Percentiles rank a stretch among this genome's conserved stretches.
Conservation (phyloP, 129 eudicot species). For the Chrysanthemum makinoi region DNA sequence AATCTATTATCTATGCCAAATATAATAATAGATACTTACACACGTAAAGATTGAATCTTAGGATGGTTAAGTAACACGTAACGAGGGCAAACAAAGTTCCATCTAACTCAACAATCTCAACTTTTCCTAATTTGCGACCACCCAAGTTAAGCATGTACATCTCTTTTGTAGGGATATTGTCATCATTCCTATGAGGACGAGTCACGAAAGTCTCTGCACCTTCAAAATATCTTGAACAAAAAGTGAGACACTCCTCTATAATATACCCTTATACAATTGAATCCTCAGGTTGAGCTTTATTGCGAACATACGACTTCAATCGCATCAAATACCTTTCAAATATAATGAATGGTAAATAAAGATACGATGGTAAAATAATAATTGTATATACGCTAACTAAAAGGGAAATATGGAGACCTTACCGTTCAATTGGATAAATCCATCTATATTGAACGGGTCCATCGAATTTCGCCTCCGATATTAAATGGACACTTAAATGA, state of each 20-base stretch:
- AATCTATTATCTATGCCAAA: too few species aligned
- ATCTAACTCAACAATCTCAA: conserved; percentile 3
- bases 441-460: conserved; percentile 2
- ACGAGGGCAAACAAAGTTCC: not conserved
- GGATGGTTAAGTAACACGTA: not conserved
- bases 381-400: too few species aligned
- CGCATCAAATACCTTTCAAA: conserved; percentile 1
- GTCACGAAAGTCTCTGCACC: too few species aligned
- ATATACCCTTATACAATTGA: too few species aligned
- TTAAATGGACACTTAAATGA: not conserved
- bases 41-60: too few species aligned
- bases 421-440: not conserved
- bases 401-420: not conserved
- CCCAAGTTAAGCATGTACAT: too few species aligned
- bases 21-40: too few species aligned
- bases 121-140: not conserved
- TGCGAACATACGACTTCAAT: not conserved
- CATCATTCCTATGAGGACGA: too few species aligned
- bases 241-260: too few species aligned
- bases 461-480: not conserved
- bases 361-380: not conserved
- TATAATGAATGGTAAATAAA: not conserved
- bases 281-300: too few species aligned
- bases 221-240: too few species aligned
- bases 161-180: too few species aligned